Evolutionary conservation across 2,329 filamentous ascomycete species (phyloP), one percentile per base, ranked within the genome.

Genomic region (Fusarium sp.): DNA sequence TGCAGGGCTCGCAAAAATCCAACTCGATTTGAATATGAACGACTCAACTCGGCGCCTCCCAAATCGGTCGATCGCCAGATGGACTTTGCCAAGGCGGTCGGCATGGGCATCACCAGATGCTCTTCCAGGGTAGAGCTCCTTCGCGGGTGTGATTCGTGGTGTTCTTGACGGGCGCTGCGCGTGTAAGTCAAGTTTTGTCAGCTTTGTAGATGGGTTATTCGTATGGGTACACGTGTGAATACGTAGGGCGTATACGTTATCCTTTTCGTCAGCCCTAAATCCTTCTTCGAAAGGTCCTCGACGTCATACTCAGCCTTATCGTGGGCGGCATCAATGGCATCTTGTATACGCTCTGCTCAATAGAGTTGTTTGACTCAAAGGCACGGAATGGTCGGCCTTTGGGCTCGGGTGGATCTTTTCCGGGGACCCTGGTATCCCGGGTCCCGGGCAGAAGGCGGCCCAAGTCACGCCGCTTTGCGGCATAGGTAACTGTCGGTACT

Each of bases 301-400:
- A 55, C 56, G 48, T 62, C 66, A 70, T 62, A 44, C n/a, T 39
- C 39, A 62, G 43, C 56, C 61, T 69, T 69, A 44, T 66, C 15
- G 41, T 28, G 52, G 28, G 23, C 12, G 41, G 16, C 18, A 15
- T 44, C 40, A n/a, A 16, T 55, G 16, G 41, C 7, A 28, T 12
- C 41, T 28, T 55, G 23, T 40, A 23, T 40, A 36, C 13, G 36
- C 37, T 34, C 23, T 7, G n/a, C 44, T 6, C 18, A 57, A 23
- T 39, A 44, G 23, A 37, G 31, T 47, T 37, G 6, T 28, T 44
- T 31, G 23, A 13, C 34, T 31, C n/a, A 30, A 59, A 15, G 12
- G 31, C 10, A 39, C 60, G 65, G 66, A 70, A 63, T 62, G 37
- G 44, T 51, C 61, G 66, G 55, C 30, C 27, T 28, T 23, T 51